Evolutionary conservation across 1,284 basidiomycete species (phyloP), one percentile per base, ranked within the genome.

Genomic region (Erythrobasidium hasegawianum): DNA sequence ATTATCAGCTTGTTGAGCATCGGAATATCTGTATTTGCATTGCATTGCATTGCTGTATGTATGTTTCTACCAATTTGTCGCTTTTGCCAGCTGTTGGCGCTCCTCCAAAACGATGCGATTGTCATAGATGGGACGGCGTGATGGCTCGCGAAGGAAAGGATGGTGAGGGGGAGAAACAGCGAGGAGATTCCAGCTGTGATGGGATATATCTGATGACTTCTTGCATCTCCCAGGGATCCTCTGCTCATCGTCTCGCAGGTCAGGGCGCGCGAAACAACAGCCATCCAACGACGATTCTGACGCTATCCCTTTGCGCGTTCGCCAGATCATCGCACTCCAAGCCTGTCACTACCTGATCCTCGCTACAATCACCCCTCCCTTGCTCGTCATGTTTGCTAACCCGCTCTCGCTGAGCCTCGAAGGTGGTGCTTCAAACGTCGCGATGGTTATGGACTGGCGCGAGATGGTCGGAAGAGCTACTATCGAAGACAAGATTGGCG

Each of bases 381-480:
- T 94, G 20, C 83, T 97, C 22, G 78, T 82, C 24, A 65, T 86
- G 13, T 87, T 94, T 74, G 89, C 92, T 0, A 85, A 90, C 53
- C 81, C 86, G 1, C 78, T 81, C 33, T 85, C 87, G 9, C 81
- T 97, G 13, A 80, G 82, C 20, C 91, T 93, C 76, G 90, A 92
- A 76, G 94, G 91, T 29, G 90, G 90, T 10, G 83, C 89, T 1
- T 81, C 87, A 8, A 91, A 85, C 75, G 86, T 94, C 53, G 89
- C 87, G 82, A 90, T 93, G 88, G 81, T 97, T 29, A 89, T 98
- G 85, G 94, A 98, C 79, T 98, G 95, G 95, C 83, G 91, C 54
- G 90, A 97, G 77, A 87, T 98, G 83, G 88, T 89, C 0, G 88
- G 90, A 8, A 79, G 84, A 64, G 85, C 88, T 1, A 91, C 90